These are phyloP conservation scores for Aspergillus fijiensis DNA, from an alignment of 2,329 filamentous ascomycete genomes.

Conservation along the genomic window DNA sequence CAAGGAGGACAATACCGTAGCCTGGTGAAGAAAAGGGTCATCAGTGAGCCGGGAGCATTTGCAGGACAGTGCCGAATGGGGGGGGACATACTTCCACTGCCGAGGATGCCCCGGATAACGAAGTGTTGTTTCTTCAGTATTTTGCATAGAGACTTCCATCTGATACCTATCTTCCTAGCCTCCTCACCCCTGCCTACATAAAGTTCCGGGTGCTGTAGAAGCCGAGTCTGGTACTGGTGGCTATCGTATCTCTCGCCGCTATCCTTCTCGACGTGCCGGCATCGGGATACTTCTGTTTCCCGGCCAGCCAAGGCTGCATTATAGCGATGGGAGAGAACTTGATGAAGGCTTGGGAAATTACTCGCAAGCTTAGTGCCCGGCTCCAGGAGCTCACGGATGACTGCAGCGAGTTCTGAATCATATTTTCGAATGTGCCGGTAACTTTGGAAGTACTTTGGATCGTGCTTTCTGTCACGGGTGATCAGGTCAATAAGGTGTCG, in stretches of 20 bases:
- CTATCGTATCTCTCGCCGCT: not conserved
- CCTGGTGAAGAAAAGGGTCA: not conserved
- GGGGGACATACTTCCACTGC: not conserved
- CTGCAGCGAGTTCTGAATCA: not conserved
- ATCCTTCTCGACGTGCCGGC: not conserved
- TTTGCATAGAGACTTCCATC: not conserved
- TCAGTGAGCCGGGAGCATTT: not conserved
- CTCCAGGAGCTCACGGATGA: not conserved
- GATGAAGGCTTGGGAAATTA: not conserved
- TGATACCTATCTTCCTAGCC: not conserved
- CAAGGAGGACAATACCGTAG: conserved; percentile 1
- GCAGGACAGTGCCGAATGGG: not conserved
- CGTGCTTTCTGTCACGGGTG: not conserved
- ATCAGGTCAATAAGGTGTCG: not conserved
- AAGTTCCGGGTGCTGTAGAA: not conserved
- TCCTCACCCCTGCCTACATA: not conserved
- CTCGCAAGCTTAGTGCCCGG: not conserved
- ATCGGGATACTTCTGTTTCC: not conserved
- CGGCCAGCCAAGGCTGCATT: not conserved
- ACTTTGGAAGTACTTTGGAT: not conserved
- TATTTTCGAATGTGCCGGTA: not conserved
- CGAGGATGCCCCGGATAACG: not conserved
- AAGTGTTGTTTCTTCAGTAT: not conserved
- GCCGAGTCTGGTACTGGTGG: not conserved
- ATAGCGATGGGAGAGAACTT: not conserved